Evolutionary conservation across 257 asterid species (phyloP), one percentile per base, ranked within the genome.

Genomic region (Jaltomata sinuosa): DNA sequence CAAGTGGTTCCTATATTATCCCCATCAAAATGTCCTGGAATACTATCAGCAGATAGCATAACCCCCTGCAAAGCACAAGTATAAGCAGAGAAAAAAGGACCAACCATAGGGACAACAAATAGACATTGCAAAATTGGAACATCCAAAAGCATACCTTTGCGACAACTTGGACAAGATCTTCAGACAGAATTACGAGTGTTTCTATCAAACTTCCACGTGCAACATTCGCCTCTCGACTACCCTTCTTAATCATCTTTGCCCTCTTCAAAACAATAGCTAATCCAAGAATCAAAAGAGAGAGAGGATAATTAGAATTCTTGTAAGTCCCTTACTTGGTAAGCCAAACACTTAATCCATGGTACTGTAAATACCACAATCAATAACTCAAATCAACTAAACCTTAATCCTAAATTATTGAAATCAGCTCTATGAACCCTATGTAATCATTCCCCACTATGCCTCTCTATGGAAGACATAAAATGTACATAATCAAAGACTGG

Each of bases 91-190:
- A 36, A 57, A 86, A 59, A 14, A 16, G 50, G 74, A 68, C 36
- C 80, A 31, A 61, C 15, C 57, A 21, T 59, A 61, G 31, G 6
- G 5, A 9, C 27, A 68, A 11, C 31, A 18, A 27, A 77, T 31
- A 65, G 42, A 84, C 83, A 77, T 86, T 53, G 29, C 55, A 47
- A 68, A 79, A 31, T 21, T 16, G 21, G 62, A 61, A 88, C 14
- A 84, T 54, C 81, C 38, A 31, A 64, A 40, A 49, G 84, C 92
- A 67, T 88, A 89, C 99, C 99, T 92, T 93, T 64, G 94, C 97
- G 85, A 96, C 96, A 86, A 96, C 92, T 92, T 96, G 98, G 71
- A 92, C 98, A 84, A 96, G 93, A 89, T 94, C 93, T 81, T 94
- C 94, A 0, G 94, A 89, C 64, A 83, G 87, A 84, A 96, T 85